Base-by-base conservation (phyloP, 495 filamentous ascomycete species). In the Hypomontagnella submonticulosa region DNA sequence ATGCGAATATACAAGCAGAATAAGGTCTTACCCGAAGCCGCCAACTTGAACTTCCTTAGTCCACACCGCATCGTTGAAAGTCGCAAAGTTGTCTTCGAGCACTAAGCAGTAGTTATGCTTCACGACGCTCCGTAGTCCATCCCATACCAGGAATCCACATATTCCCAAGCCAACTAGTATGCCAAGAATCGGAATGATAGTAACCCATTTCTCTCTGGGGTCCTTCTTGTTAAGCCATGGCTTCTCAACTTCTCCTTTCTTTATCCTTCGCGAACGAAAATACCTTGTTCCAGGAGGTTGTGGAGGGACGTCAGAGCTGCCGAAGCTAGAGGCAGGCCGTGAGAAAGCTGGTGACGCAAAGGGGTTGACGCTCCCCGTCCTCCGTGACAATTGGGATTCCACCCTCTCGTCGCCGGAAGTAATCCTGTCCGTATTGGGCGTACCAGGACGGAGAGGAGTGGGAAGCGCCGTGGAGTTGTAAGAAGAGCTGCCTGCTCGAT, bases 151-250 rank as follows among this genome's bases (percentile, higher is more conserved):
- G 62, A 91, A 81, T 0, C 80, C 90, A 3, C 88, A 83, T 42
- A 92, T 80, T 3, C 65, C 85, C 42, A 93, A 65, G 18, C 91
- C 91, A 8, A 91, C 46, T 12, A 84, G 15, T 43, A 93, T 79
- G 16, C 91, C 90, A 19, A 90, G 72, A 42, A 92, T 67, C 3
- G 90, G 90, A 30, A 93, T 84, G 56, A 93, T 91, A 16, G 87
- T 92, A 4, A 91, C 88, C 91, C 91, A 93, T 79, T 92, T 93
- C 81, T 93, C 89, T 71, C 84, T 87, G 3, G 90, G 88, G 70
- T 93, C 90, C 51, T 81, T 85, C 63, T 86, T 84, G 15, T 79
- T 73, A 32, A 85, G 70, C 90, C 91, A 93, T 15, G 90, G 88
- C 72, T 88, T 85, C 63, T 91, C 84, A 12, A 89, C 73, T 37